These are phyloP conservation scores for Coniosporium apollinis DNA, from an alignment of 495 filamentous ascomycete genomes.

Conservation along the genomic window DNA sequence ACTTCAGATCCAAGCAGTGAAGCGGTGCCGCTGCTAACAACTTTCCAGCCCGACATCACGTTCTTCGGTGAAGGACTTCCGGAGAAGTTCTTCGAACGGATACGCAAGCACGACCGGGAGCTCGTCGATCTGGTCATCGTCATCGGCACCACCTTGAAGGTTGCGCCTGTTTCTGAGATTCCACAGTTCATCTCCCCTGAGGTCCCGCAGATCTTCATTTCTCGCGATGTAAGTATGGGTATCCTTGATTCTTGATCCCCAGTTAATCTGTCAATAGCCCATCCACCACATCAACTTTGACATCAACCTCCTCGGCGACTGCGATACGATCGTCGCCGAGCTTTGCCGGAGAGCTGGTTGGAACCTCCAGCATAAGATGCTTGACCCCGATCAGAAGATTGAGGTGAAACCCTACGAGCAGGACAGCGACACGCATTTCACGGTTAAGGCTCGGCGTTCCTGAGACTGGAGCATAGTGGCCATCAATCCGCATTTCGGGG, in stretches of 20 bases:
- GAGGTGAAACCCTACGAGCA: neutral
- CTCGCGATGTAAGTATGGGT: constrained; percentile 43
- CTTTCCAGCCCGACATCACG: constrained; percentile 64
- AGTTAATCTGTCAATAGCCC: constrained; percentile 29
- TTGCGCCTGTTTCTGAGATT: constrained; percentile 86
- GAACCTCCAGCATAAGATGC: constrained; percentile 82
- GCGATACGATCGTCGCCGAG: constrained; percentile 80
- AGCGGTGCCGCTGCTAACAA: neutral
- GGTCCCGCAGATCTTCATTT: constrained; percentile 90
- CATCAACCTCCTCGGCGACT: constrained; percentile 84
- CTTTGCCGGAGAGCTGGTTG: constrained; percentile 73
- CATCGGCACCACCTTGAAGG: constrained; percentile 92
- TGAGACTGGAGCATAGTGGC: too few species aligned
- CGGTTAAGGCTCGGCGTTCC: neutral
- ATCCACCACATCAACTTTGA: constrained; percentile 87
- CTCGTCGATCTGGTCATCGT: constrained; percentile 84
- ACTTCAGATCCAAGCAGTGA: constrained; percentile 2
- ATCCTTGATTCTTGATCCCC: neutral
- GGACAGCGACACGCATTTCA: neutral
- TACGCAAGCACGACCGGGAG: constrained; percentile 62
- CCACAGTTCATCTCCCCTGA: constrained; percentile 58
- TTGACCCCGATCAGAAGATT: neutral
- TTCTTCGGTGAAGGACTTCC: constrained; percentile 92
- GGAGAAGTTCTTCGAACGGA: constrained; percentile 62
- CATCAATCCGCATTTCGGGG: too few species aligned